A percentile compares a stretch with the other conserved stretches of the same genome.
These are phyloP conservation scores for Botryobasidium botryosum DNA, from an alignment of 768 basidiomycete species.

Conservation along the genomic window DNA sequence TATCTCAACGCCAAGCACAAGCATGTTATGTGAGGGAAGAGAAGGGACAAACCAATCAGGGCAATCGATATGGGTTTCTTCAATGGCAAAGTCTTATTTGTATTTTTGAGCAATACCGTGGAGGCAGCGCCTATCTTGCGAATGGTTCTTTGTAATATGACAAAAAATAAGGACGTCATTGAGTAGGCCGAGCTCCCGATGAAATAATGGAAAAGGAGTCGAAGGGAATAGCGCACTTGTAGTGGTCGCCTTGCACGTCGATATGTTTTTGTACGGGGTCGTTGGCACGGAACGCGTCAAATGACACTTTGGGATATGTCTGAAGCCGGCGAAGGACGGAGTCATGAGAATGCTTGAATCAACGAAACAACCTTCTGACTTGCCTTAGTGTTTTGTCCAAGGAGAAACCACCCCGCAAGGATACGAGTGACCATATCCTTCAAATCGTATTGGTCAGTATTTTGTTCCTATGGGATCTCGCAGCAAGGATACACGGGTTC, in stretches of 20 bases:
- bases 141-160: slow-evolving; percentile 18
- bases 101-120: slow-evolving; percentile 39
- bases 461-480: slow-evolving; percentile 18
- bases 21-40: slow-evolving; percentile 4
- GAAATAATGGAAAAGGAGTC: background rate
- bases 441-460: slow-evolving; percentile 6
- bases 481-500: slow-evolving; percentile 29
- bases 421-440: slow-evolving; percentile 26
- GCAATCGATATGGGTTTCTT: slow-evolving; percentile 17
- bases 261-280: slow-evolving; percentile 21
- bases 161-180: background rate
- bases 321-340: too few relatives aligned
- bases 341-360: too few relatives aligned
- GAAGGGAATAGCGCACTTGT: slow-evolving; percentile 12
- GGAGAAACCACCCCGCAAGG: slow-evolving; percentile 20
- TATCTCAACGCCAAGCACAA: background rate
- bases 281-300: slow-evolving; percentile 26
- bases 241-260: slow-evolving; percentile 23
- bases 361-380: too few relatives aligned
- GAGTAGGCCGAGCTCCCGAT: background rate
- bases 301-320: slow-evolving; percentile 23
- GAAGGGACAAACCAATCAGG: too few relatives aligned
- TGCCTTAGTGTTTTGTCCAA: slow-evolving; percentile 20
- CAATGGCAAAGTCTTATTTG: slow-evolving; percentile 19
- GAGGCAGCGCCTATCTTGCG: slow-evolving; percentile 34